Evolutionary conservation across 345 rosid genomes (phyloP).

Genomic region (Combretum micranthum): DNA sequence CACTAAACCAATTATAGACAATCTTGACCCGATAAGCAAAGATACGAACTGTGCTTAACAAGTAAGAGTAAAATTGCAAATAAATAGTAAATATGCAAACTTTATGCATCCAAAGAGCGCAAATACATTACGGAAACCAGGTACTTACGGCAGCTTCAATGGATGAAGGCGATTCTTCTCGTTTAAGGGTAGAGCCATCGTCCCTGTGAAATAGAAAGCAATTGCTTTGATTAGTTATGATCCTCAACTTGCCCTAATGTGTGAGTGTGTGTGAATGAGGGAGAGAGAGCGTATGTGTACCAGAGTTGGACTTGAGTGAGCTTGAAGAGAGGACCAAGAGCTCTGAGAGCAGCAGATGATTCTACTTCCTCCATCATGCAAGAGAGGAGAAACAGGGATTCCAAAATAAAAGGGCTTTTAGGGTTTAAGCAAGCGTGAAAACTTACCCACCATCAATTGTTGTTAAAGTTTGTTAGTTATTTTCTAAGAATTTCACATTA

Average conservation of each 20-base stretch:
- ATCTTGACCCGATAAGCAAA: too few species aligned
- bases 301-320: constrained; percentile 65
- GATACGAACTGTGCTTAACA: too few species aligned
- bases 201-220: constrained; percentile 33
- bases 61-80: too few species aligned
- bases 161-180: constrained; percentile 18
- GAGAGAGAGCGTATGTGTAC: constrained; percentile 30
- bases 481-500: too few species aligned
- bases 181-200: constrained; percentile 40
- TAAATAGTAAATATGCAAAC: too few species aligned
- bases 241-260: background rate
- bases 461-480: too few species aligned
- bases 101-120: too few species aligned
- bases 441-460: too few species aligned
- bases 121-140: too few species aligned
- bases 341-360: constrained; percentile 41
- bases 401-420: background rate
- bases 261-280: background rate
- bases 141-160: constrained; percentile 26
- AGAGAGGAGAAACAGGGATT: background rate
- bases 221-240: background rate
- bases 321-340: constrained; percentile 67
- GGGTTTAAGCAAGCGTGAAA: too few species aligned
- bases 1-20: too few species aligned
- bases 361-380: constrained; percentile 18